Base-by-base conservation (phyloP, 306 rosid species). In the Cajanus cajan region DNA sequence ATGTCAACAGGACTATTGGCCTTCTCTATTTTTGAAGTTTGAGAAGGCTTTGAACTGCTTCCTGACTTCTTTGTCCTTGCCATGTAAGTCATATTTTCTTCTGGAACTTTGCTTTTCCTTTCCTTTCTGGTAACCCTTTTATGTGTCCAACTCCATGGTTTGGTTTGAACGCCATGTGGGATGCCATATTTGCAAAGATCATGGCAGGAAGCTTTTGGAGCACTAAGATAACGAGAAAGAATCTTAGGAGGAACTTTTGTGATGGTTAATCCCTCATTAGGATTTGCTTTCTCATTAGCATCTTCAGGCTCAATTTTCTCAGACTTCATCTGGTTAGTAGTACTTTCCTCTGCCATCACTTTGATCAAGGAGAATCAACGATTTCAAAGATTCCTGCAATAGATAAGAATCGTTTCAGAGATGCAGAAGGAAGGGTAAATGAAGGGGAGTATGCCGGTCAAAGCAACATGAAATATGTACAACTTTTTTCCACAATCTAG, bases 141-240 rank as follows among this genome's bases (percentile, higher is more conserved):
- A 39, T 31, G 77, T 65, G 80, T 8, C 50, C 52, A 39, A 37
- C 12, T 76, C 86, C 92, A 79, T 78, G 84, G 82, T 63, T 87
- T 88, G 24, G 68, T 82, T 83, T 87, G 90, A 24, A 28, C 24
- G 15, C 33, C 78, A 69, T 86, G 84, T 31, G 59, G 81, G n/a
- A 51, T 12, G 82, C 98, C 98, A 79, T 83, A 90, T 77, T 92
- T 94, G 88, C 98, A 94, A 15, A 57, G 3, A 65, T 92, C 97
- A 82, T 94, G 98, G 73, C 97, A 90, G 61, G 98, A 94, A 71
- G 90, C 71, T 8, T 31, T n/a, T 40, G 82, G 84, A 36, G 68
- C 84, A 24, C 80, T 14, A 24, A 78, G 97, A 85, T 92, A 94
- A 15, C 98, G 98, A 4, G 98, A 79, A 34, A 31, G 82, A 76